Evolutionary conservation across 2,329 filamentous ascomycete species (phyloP).

Genomic region (Juglanconis sp.): DNA sequence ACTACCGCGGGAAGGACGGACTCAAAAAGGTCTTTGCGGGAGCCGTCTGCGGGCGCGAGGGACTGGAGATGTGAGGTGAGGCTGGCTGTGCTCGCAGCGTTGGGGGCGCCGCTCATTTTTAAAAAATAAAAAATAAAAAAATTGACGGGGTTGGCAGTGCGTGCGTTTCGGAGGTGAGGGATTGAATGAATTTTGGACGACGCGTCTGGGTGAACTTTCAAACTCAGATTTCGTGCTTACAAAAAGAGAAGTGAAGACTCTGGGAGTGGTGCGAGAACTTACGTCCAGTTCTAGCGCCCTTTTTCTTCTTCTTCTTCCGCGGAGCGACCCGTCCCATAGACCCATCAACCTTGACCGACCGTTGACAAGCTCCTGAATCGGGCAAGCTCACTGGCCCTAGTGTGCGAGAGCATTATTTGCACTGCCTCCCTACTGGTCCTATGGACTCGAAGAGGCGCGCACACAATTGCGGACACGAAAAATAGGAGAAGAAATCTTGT

Average conservation of each 20-base stretch:
- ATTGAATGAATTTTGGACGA: neutral
- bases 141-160: neutral
- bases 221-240: no score
- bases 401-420: neutral
- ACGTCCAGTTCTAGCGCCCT: no score
- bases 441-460: no score
- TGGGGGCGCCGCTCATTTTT: neutral
- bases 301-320: no score
- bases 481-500: neutral
- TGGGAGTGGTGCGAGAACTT: no score
- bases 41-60: conserved; percentile 22
- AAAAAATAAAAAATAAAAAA: no score
- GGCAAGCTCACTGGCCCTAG: no score
- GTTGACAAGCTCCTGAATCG: neutral
- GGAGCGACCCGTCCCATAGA: neutral
- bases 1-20: conserved; percentile 50
- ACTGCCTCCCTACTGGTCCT: neutral
- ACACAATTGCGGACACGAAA: no score
- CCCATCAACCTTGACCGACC: neutral
- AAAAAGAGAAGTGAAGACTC: no score
- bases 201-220: no score
- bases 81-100: neutral
- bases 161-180: neutral
- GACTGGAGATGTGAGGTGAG: conserved; percentile 21
- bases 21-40: conserved; percentile 32